phyloP scores from a whole-genome alignment of 208 protist species.

The Naegleria fowleri region DNA sequence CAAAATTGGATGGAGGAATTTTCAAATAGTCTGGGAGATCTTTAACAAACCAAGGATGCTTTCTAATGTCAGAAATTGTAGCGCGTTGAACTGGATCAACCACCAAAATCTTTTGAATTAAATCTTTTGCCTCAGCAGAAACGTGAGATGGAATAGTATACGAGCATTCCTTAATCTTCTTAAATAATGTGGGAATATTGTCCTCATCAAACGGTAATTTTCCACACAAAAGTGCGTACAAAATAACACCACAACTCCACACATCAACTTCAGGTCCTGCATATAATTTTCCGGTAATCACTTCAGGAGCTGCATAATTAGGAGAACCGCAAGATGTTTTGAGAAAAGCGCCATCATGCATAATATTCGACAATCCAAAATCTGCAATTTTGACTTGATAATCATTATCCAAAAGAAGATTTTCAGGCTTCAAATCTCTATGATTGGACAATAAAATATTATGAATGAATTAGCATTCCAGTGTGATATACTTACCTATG shows the following conservation, averaged over 20 bases:
- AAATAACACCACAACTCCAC: conserved; percentile 88
- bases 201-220: conserved; percentile 85
- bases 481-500: no score
- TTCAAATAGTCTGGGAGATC: conserved; percentile 68
- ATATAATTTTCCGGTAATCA: conserved; percentile 82
- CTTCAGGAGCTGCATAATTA: conserved; percentile 86
- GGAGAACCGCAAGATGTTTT: conserved; percentile 82
- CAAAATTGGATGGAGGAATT: conserved; percentile 51
- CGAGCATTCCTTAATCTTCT: conserved; percentile 76
- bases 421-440: conserved; percentile 53
- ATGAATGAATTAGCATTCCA: conserved; percentile 84
- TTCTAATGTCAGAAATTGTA: conserved; percentile 76
- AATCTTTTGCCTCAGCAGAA: conserved; percentile 52
- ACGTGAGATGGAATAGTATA: conserved; percentile 67
- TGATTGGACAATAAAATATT: conserved; percentile 84
- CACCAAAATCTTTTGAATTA: conserved; percentile 74
- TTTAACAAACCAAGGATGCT: conserved; percentile 73
- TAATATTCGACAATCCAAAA: conserved; percentile 87
- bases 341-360: conserved; percentile 75
- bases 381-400: conserved; percentile 78
- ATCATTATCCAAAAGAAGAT: conserved; percentile 47
- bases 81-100: conserved; percentile 76
- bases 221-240: conserved; percentile 82
- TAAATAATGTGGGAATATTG: conserved; percentile 74
- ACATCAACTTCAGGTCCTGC: conserved; percentile 82